These are phyloP conservation scores for Porphyridium purpureum DNA, from an alignment of 23 red algal genomes.

Conservation along the genomic window DNA sequence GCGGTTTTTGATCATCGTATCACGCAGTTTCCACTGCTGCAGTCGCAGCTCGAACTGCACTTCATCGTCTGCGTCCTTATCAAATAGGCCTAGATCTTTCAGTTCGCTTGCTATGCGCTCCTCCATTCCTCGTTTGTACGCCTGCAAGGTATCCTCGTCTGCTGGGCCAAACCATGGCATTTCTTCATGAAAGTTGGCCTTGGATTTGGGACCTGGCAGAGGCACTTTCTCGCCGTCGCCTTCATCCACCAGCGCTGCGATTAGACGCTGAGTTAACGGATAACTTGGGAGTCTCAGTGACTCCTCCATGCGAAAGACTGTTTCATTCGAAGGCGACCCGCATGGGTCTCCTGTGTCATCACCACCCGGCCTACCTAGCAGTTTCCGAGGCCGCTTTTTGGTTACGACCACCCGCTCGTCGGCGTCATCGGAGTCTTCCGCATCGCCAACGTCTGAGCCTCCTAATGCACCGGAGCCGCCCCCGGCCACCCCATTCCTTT, in stretches of 20 bases:
- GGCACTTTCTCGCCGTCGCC: conserved; percentile 9
- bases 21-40: conserved; percentile 76
- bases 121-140: conserved; percentile 52
- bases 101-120: conserved; percentile 38
- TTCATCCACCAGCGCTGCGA: conserved; percentile 56
- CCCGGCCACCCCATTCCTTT: no score
- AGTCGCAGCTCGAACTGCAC: conserved; percentile 29
- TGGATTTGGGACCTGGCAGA: neutral
- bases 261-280: conserved; percentile 58
- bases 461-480: no score
- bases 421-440: neutral
- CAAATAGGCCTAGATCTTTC: conserved; percentile 50
- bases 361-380: neutral
- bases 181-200: conserved; percentile 8
- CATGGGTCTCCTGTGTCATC: neutral
- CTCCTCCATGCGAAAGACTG: neutral
- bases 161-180: conserved; percentile 36
- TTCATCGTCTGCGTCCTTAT: conserved; percentile 27
- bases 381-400: neutral
- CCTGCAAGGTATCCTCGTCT: conserved; percentile 11
- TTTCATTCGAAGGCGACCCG: neutral
- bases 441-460: neutral
- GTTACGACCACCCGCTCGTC: neutral
- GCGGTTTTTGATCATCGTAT: conserved; percentile 39
- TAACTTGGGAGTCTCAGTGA: conserved; percentile 1